Conservation (phyloP, 257 asterid species). For the Ocimum tenuiflorum region DNA sequence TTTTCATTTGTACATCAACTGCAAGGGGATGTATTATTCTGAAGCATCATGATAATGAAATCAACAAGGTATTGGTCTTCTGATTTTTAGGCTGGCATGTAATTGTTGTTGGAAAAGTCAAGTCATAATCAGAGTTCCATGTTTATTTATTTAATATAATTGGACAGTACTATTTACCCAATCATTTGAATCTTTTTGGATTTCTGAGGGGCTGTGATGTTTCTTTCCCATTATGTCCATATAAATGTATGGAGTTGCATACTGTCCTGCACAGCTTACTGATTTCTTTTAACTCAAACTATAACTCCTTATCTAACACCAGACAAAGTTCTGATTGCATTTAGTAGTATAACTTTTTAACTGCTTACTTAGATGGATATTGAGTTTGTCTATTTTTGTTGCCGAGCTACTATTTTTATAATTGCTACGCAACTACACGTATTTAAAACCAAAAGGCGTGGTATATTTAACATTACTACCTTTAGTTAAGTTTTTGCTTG, state of each 20-base stretch:
- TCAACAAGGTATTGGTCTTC: neutral
- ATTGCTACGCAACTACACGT: neutral
- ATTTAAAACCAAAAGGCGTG: neutral
- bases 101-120: conserved; percentile 5
- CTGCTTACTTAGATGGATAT: neutral
- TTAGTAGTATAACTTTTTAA: neutral
- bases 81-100: neutral
- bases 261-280: neutral
- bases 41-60: neutral
- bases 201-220: neutral
- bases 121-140: neutral
- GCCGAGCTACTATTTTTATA: too few relatives aligned
- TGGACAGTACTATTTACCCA: neutral
- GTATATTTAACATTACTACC: neutral
- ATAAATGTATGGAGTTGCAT: neutral
- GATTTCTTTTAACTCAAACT: neutral
- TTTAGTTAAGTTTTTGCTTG: neutral
- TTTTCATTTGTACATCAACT: conserved; percentile 4
- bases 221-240: neutral
- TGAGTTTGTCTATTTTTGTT: neutral
- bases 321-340: neutral
- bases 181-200: neutral
- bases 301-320: neutral
- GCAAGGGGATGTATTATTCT: neutral
- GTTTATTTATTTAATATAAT: neutral